phyloP scores from a whole-genome alignment of 1,284 basidiomycete genomes.

The Chalciporus sp. region DNA sequence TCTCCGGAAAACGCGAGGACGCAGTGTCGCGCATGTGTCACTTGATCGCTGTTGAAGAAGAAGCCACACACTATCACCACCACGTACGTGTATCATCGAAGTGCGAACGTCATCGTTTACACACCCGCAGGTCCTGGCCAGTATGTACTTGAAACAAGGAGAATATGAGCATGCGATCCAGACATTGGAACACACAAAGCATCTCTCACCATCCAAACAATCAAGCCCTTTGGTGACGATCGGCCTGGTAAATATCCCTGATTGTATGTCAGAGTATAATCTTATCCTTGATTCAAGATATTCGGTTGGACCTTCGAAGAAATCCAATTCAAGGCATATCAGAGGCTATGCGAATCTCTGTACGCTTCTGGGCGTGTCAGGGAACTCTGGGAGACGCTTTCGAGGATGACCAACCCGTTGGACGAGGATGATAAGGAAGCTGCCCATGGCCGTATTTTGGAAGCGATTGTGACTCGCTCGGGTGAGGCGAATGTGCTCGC shows the following conservation, averaged over 20 bases:
- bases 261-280: neutral
- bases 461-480: neutral
- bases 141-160: neutral
- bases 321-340: neutral
- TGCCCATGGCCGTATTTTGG: neutral
- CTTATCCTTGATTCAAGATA: neutral
- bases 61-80: neutral
- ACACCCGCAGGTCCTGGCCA: constrained; percentile 1
- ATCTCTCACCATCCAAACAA: neutral
- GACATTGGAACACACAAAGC: neutral
- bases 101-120: neutral
- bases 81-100: neutral
- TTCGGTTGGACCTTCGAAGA: neutral
- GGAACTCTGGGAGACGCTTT: neutral
- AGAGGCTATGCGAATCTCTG: neutral
- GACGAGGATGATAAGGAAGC: neutral
- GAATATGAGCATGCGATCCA: neutral
- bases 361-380: neutral
- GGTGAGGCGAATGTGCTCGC: neutral
- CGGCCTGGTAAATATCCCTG: constrained; percentile 1
- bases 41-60: neutral
- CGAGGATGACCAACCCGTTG: neutral
- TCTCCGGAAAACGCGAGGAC: neutral
- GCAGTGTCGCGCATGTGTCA: constrained; percentile 1
- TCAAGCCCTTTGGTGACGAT: neutral